phyloP scores from a whole-genome alignment of 345 rosid genomes.

The Camelina sativa region DNA sequence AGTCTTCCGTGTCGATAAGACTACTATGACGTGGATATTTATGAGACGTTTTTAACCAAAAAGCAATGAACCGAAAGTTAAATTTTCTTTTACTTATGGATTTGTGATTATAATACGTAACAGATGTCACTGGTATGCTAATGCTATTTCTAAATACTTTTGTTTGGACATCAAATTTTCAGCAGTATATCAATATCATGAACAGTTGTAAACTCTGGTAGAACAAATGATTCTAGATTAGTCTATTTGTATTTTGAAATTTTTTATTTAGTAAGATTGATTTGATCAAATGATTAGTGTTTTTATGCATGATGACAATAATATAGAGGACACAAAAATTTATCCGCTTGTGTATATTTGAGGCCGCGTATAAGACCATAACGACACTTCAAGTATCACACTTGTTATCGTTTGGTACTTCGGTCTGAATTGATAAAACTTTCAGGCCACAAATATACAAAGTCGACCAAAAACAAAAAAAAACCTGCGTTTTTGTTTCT shows the following conservation, averaged over 20 bases:
- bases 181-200: conserved; percentile 1
- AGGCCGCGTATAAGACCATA: not conserved
- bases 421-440: not conserved
- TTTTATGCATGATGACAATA: conserved; percentile 7
- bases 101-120: not conserved
- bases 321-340: not conserved
- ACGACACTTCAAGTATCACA: not conserved
- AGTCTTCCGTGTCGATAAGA: conserved; percentile 41
- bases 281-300: conserved; percentile 17
- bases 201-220: conserved; percentile 9
- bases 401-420: not conserved
- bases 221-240: not conserved
- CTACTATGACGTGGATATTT: conserved; percentile 21
- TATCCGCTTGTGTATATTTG: conserved; percentile 10
- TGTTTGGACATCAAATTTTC: not conserved
- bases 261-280: not conserved
- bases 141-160: not conserved
- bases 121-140: conserved; percentile 3
- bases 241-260: not conserved
- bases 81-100: not conserved
- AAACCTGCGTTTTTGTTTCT: not conserved
- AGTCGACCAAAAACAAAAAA: not conserved
- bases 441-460: not conserved
- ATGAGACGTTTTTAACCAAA: not conserved
- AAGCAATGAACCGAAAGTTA: conserved; percentile 14